Conservation (phyloP, 163 green algal genomes). For the Volvox carteri region DNA sequence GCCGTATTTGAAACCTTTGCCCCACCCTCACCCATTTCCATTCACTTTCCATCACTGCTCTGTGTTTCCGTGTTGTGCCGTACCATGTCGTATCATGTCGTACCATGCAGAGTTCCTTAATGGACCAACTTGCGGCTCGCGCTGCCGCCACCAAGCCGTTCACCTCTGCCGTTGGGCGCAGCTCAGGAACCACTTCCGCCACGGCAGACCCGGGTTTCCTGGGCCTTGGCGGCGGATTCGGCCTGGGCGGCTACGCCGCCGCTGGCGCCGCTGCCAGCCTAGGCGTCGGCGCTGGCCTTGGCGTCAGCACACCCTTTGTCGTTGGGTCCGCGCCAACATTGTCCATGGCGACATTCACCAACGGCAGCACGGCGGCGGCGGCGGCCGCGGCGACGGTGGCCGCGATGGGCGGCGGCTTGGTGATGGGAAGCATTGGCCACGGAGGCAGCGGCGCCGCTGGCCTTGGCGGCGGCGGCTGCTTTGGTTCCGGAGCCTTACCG, state of each 20-base stretch:
- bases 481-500: neutral
- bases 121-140: constrained; percentile 24
- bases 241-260: neutral
- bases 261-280: neutral
- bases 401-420: too few relatives aligned
- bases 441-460: neutral
- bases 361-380: neutral
- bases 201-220: neutral
- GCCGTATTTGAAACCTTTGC: too few relatives aligned
- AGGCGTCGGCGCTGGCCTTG: neutral
- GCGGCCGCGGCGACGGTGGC: neutral
- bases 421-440: too few relatives aligned
- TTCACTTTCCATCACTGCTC: too few relatives aligned
- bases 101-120: neutral
- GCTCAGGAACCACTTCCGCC: neutral
- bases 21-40: too few relatives aligned
- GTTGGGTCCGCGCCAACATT: constrained; percentile 17
- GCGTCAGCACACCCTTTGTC: neutral
- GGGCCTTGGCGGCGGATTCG: neutral
- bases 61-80: too few relatives aligned
- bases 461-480: neutral
- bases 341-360: neutral
- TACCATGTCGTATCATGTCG: neutral
- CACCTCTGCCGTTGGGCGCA: neutral
- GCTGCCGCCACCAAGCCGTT: neutral